These are phyloP conservation scores for Catharanthus roseus DNA, from an alignment of 257 asterid genomes.

Conservation along the genomic window DNA sequence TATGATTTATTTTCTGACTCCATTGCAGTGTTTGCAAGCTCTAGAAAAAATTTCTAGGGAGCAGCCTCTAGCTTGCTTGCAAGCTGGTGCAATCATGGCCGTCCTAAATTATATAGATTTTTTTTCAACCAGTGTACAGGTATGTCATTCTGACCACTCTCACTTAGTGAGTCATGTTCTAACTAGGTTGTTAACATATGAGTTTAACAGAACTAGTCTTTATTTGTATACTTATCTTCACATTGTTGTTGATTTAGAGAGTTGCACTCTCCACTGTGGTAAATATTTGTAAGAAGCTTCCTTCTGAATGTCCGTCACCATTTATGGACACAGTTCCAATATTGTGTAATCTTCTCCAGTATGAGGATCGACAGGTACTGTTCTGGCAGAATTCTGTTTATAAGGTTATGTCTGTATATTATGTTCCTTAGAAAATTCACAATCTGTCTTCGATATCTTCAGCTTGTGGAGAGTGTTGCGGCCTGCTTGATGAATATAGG, in stretches of 20 bases:
- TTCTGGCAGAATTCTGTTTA: conserved; percentile 9
- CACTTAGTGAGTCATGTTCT: neutral
- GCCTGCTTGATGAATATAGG: conserved; percentile 82
- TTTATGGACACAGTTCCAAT: conserved; percentile 91
- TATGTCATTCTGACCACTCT: conserved; percentile 16
- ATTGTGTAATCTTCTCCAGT: conserved; percentile 86
- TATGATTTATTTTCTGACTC: conserved; percentile 15
- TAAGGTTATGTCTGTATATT: neutral
- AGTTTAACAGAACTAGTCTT: neutral
- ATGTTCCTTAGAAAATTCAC: neutral
- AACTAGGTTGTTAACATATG: neutral
- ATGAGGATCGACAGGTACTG: conserved; percentile 85
- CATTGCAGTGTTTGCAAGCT: conserved; percentile 85
- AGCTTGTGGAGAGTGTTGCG: conserved; percentile 92
- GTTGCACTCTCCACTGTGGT: conserved; percentile 86
- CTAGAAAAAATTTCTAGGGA: conserved; percentile 79
- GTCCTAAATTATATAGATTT: conserved; percentile 76
- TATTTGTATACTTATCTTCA: conserved; percentile 1
- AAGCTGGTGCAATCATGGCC: conserved; percentile 90
- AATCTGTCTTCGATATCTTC: conserved; percentile 14
- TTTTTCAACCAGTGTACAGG: conserved; percentile 94
- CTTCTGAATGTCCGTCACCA: conserved; percentile 59
- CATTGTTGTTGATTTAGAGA: conserved; percentile 43
- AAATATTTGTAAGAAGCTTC: conserved; percentile 74
- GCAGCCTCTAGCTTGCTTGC: conserved; percentile 91